A percentile compares a stretch with the other conserved stretches of the same genome.
phyloP scores from a whole-genome alignment of 257 asterid species.

The Nicotiana obtusifolia region DNA sequence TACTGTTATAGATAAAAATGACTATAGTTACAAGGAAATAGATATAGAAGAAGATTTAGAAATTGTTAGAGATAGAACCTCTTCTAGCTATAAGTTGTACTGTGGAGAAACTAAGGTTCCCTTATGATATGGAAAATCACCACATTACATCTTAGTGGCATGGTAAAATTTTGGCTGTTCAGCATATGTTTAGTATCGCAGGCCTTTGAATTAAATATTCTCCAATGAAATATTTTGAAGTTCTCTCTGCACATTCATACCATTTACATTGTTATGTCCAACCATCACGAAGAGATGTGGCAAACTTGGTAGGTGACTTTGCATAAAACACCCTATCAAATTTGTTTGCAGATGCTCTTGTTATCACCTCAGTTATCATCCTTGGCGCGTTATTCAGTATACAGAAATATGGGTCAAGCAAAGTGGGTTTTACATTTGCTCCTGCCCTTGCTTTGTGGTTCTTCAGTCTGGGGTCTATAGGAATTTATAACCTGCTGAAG shows the following conservation, averaged over 20 bases:
- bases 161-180: not conserved
- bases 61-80: no score
- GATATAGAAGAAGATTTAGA: no score
- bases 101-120: not conserved
- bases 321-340: not conserved
- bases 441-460: conserved; percentile 97
- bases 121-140: not conserved
- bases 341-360: conserved; percentile 73
- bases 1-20: no score
- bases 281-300: not conserved
- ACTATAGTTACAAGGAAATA: no score
- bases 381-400: conserved; percentile 80
- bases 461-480: conserved; percentile 76
- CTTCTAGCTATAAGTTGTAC: not conserved
- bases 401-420: conserved; percentile 81
- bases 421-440: conserved; percentile 88
- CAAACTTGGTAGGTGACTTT: not conserved
- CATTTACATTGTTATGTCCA: not conserved
- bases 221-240: not conserved
- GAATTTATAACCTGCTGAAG: conserved; percentile 73
- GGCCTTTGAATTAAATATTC: not conserved
- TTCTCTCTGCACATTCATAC: not conserved
- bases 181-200: not conserved
- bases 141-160: not conserved
- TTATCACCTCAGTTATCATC: conserved; percentile 71